A percentile compares a stretch with the other conserved stretches of the same genome.
These are phyloP conservation scores for Warburgia ugandensis DNA, from an alignment of 164 flowering plant species.

Conservation along the genomic window DNA sequence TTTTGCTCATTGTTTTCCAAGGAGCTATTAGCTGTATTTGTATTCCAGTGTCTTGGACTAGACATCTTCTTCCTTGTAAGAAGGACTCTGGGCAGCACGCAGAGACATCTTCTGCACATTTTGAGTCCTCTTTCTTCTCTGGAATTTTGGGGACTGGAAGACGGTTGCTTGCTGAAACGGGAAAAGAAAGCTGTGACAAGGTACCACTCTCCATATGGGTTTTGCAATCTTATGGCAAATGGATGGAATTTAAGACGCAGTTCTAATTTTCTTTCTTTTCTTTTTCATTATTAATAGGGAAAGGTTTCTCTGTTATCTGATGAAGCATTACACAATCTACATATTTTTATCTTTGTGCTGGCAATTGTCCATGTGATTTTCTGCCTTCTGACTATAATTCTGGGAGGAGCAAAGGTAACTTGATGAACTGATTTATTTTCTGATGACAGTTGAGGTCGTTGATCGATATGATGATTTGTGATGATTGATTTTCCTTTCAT, in stretches of 20 bases:
- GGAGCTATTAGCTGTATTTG: conserved; percentile 36
- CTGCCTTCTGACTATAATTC: conserved; percentile 63
- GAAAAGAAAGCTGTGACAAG: neutral
- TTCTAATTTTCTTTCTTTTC: neutral
- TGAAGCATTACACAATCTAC: conserved; percentile 77
- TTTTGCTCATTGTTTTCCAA: conserved; percentile 54
- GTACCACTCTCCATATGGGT: neutral
- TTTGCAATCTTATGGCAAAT: neutral
- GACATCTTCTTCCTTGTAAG: conserved; percentile 50
- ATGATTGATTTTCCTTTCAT: conserved; percentile 5
- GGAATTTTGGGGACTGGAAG: conserved; percentile 8
- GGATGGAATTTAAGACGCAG: neutral
- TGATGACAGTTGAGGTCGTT: neutral
- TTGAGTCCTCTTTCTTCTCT: neutral
- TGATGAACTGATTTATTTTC: conserved; percentile 11
- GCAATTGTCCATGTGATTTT: conserved; percentile 80
- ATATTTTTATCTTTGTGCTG: conserved; percentile 81
- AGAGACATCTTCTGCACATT: neutral
- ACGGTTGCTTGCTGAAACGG: conserved; percentile 28
- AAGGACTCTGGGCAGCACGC: neutral
- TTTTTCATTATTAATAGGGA: conserved; percentile 54
- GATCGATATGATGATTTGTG: neutral
- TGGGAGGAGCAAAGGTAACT: conserved; percentile 73
- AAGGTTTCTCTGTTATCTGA: conserved; percentile 66
- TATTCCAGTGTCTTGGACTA: conserved; percentile 23